A percentile compares a stretch with the other conserved stretches of the same genome.
Evolutionary conservation across 192 early-diverging fungal species (phyloP).

Genomic region (Rhizophagus clarus): DNA sequence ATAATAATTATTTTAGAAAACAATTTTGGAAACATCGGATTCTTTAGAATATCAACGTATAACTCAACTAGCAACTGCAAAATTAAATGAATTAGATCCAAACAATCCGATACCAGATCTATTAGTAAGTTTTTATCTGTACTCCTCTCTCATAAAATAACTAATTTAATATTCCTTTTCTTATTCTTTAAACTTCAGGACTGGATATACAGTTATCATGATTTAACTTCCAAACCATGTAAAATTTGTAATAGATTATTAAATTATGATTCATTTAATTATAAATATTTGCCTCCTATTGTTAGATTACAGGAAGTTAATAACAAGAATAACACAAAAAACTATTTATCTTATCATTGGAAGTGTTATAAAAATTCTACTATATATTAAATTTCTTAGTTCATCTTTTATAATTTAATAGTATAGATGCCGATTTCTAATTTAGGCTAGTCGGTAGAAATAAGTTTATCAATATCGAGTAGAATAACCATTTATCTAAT

Average conservation of each 20-base stretch:
- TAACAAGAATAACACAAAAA: background rate
- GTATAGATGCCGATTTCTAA: no score
- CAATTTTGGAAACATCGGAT: conserved; percentile 25
- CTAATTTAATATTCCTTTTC: background rate
- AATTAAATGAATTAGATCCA: conserved; percentile 19
- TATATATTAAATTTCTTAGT: no score
- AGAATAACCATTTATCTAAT: background rate
- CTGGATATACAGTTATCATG: conserved; percentile 26
- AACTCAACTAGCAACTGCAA: conserved; percentile 17
- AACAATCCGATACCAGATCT: conserved; percentile 3
- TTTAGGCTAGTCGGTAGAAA: no score
- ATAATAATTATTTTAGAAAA: background rate
- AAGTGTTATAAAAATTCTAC: background rate
- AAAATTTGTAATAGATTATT: conserved; percentile 13
- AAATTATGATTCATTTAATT: conserved; percentile 8
- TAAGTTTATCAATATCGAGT: no score
- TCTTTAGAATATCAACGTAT: conserved; percentile 15
- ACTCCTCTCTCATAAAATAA: background rate
- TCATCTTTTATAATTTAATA: no score
- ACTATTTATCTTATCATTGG: conserved; percentile 1
- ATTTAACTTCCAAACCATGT: conserved; percentile 4
- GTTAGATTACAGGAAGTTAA: background rate
- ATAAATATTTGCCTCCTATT: conserved; percentile 21
- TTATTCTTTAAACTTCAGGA: conserved; percentile 1
- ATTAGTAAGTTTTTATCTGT: background rate